phyloP scores from a whole-genome alignment of 2,329 filamentous ascomycete genomes.

The Colletotrichum sp. region DNA sequence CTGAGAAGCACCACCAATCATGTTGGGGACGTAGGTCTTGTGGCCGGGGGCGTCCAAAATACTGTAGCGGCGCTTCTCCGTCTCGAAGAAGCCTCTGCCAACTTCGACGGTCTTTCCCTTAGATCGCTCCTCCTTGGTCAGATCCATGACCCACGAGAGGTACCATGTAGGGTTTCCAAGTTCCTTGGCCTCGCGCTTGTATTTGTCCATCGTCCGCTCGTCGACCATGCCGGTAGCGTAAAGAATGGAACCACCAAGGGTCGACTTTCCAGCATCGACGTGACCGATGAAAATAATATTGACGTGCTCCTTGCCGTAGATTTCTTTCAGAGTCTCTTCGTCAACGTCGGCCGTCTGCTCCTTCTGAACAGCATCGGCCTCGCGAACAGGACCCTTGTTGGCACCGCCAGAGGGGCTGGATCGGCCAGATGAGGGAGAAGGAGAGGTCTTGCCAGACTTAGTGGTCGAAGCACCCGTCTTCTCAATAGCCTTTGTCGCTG shows the following conservation, averaged over 20 bases:
- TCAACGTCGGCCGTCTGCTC: slow-evolving; percentile 79
- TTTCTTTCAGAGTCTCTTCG: slow-evolving; percentile 81
- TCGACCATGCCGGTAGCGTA: slow-evolving; percentile 99
- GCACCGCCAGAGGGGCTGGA: slow-evolving; percentile 75
- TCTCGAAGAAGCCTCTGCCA: slow-evolving; percentile 94
- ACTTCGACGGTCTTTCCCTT: slow-evolving; percentile 99
- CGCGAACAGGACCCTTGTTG: slow-evolving; percentile 57
- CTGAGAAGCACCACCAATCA: slow-evolving; percentile 95
- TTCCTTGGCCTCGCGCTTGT: slow-evolving; percentile 96
- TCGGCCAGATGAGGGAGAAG: slow-evolving; percentile 81
- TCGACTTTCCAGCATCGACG: slow-evolving; percentile 98
- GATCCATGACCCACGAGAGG: slow-evolving; percentile 95
- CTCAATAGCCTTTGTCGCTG: slow-evolving; percentile 87
- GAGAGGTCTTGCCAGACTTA: slow-evolving; percentile 73
- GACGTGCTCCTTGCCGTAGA: slow-evolving; percentile 91
- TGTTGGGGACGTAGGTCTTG: slow-evolving; percentile 97
- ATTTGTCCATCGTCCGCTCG: slow-evolving; percentile 97
- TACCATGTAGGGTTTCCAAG: slow-evolving; percentile 98
- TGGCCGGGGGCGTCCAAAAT: slow-evolving; percentile 97
- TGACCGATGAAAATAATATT: slow-evolving; percentile 99
- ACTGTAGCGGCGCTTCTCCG: slow-evolving; percentile 93
- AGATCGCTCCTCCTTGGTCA: slow-evolving; percentile 93
- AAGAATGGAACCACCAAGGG: slow-evolving; percentile 89
- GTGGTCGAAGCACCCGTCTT: slow-evolving; percentile 74
- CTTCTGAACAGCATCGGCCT: slow-evolving; percentile 83